Percentiles rank a stretch among this genome's conserved stretches.
Evolutionary conservation across 73 alveolate genomes (phyloP).

Genomic region (Paramecium tetraurelia): DNA sequence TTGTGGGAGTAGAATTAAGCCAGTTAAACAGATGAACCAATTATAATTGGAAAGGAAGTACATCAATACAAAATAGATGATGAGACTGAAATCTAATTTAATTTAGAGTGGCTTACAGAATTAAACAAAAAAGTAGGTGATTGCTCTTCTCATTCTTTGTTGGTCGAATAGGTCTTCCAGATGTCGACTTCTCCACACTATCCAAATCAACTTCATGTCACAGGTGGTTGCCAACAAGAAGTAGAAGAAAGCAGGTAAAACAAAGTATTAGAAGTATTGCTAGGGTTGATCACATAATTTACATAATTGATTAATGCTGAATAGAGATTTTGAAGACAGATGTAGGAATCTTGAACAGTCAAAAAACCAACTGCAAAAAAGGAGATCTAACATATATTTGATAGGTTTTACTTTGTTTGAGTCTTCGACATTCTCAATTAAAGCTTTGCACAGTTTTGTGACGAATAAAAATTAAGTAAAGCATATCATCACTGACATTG

Average conservation of each 20-base stretch:
- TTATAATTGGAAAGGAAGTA: background rate
- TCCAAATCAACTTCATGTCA: conserved; percentile 36
- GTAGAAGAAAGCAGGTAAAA: conserved; percentile 40
- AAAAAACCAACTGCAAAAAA: background rate
- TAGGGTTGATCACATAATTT: background rate
- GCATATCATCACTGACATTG: conserved; percentile 30
- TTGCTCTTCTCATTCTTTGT: conserved; percentile 14
- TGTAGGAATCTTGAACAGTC: conserved; percentile 24
- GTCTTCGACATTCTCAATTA: conserved; percentile 37
- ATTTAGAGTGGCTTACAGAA: background rate
- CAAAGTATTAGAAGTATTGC: conserved; percentile 12
- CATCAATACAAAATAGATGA: conserved; percentile 20
- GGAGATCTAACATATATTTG: background rate
- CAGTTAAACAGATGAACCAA: conserved; percentile 47
- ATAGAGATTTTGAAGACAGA: conserved; percentile 12
- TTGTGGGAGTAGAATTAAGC: background rate
- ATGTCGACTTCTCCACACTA: conserved; percentile 20
- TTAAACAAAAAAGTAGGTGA: conserved; percentile 22
- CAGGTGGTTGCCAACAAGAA: conserved; percentile 32
- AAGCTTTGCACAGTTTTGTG: background rate
- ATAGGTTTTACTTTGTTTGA: background rate
- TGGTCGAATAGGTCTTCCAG: background rate
- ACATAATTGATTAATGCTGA: conserved; percentile 38
- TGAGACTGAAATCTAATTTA: conserved; percentile 30
- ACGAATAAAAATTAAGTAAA: conserved; percentile 27